phyloP scores from a whole-genome alignment of 176 grass and related monocot genomes.

The Aegilops speltoides region DNA sequence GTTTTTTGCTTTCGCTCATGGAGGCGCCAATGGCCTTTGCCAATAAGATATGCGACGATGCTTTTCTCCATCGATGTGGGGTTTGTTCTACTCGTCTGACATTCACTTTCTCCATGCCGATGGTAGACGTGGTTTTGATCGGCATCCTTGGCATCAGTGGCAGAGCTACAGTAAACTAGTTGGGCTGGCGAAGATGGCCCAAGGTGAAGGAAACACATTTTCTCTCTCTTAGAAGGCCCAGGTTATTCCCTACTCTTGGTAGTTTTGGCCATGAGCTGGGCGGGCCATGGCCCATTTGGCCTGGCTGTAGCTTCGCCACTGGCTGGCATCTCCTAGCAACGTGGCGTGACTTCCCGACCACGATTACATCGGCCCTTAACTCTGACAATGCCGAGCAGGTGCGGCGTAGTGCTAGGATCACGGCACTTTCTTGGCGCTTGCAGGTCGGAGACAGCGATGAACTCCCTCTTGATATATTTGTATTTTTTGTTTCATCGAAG shows the following conservation, averaged over 20 bases:
- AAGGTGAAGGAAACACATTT: too few species aligned
- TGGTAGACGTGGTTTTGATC: background rate
- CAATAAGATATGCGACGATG: background rate
- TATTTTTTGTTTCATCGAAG: background rate
- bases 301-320: too few species aligned
- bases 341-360: background rate
- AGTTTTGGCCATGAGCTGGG: too few species aligned
- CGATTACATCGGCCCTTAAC: background rate
- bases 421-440: background rate
- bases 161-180: too few species aligned
- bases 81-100: background rate
- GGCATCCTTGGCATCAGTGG: too few species aligned
- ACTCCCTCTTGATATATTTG: background rate
- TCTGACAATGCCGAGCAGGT: background rate
- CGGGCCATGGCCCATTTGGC: too few species aligned
- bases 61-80: background rate
- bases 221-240: too few species aligned
- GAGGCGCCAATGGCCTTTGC: background rate
- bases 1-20: background rate
- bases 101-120: background rate
- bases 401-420: background rate
- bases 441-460: background rate
- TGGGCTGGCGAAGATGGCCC: too few species aligned
- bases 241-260: too few species aligned
- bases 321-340: background rate